These are phyloP conservation scores for Cryptosporidium tyzzeri DNA, from an alignment of 169 alveolate species.

Conservation along the genomic window DNA sequence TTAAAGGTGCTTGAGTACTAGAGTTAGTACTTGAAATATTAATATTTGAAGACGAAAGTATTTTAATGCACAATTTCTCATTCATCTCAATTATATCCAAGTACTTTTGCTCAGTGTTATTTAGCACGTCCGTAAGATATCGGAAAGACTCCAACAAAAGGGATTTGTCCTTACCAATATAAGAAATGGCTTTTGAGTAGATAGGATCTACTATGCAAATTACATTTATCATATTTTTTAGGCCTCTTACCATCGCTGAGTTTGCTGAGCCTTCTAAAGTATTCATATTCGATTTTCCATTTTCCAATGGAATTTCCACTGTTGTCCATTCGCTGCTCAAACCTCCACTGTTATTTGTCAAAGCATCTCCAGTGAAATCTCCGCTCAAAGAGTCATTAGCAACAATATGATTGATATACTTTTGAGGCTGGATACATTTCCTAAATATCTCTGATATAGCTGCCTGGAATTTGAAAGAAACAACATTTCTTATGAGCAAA, in stretches of 20 bases:
- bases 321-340: conserved; percentile 60
- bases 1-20: background rate
- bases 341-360: background rate
- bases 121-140: conserved; percentile 57
- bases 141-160: conserved; percentile 50
- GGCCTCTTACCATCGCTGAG: background rate
- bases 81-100: conserved; percentile 34
- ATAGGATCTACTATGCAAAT: conserved; percentile 56
- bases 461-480: conserved; percentile 35
- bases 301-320: conserved; percentile 22
- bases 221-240: conserved; percentile 17
- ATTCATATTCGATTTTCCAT: background rate
- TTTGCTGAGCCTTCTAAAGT: background rate
- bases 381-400: background rate
- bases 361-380: conserved; percentile 20
- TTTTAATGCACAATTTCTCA: conserved; percentile 24
- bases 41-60: conserved; percentile 14
- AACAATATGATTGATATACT: conserved; percentile 30
- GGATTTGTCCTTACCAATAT: conserved; percentile 58
- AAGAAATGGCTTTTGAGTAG: conserved; percentile 68
- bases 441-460: conserved; percentile 54
- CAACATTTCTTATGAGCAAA: conserved; percentile 48
- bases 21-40: background rate
- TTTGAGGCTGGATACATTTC: conserved; percentile 41
- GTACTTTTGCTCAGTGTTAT: conserved; percentile 57